phyloP scores from a whole-genome alignment of 768 basidiomycete species.

The Russula foetens region DNA sequence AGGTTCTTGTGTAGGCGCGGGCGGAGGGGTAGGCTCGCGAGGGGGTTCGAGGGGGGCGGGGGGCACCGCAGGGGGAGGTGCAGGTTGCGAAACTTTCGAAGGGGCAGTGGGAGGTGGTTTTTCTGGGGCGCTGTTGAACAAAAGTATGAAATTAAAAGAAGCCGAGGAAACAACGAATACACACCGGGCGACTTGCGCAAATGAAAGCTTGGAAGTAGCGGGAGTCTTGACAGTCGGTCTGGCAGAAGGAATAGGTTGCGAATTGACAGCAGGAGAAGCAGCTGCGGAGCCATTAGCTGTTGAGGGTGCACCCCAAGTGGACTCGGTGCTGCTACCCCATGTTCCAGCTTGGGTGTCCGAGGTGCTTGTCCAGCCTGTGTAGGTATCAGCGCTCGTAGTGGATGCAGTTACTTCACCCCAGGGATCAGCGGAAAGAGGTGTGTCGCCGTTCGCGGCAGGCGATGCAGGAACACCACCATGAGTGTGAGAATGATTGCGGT shows the following conservation, averaged over 20 bases:
- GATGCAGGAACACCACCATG: conserved; percentile 21
- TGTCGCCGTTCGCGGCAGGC: conserved; percentile 13
- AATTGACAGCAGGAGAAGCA: conserved; percentile 28
- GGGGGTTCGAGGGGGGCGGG: conserved; percentile 16
- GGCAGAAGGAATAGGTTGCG: conserved; percentile 20
- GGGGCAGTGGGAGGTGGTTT: conserved; percentile 44
- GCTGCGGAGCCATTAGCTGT: conserved; percentile 24
- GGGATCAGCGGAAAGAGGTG: conserved; percentile 23
- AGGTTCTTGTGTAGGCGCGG: conserved; percentile 23
- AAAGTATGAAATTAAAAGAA: conserved; percentile 1
- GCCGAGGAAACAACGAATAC: conserved; percentile 20
- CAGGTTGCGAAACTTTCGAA: conserved; percentile 22
- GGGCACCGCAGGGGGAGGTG: conserved; percentile 22
- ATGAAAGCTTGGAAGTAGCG: conserved; percentile 70
- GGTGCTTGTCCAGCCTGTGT: conserved; percentile 21
- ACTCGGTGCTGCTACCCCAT: conserved; percentile 24
- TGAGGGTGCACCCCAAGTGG: conserved; percentile 26
- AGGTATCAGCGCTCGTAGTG: conserved; percentile 25
- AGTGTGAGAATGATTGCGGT: conserved; percentile 33
- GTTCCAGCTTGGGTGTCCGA: conserved; percentile 23
- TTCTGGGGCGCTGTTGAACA: conserved; percentile 47
- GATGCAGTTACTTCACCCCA: conserved; percentile 21
- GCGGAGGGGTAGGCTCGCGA: conserved; percentile 22
- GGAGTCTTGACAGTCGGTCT: conserved; percentile 44
- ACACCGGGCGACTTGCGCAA: conserved; percentile 79